These are phyloP conservation scores for Boletales sp. DNA, from an alignment of 768 basidiomycete genomes.

Conservation along the genomic window DNA sequence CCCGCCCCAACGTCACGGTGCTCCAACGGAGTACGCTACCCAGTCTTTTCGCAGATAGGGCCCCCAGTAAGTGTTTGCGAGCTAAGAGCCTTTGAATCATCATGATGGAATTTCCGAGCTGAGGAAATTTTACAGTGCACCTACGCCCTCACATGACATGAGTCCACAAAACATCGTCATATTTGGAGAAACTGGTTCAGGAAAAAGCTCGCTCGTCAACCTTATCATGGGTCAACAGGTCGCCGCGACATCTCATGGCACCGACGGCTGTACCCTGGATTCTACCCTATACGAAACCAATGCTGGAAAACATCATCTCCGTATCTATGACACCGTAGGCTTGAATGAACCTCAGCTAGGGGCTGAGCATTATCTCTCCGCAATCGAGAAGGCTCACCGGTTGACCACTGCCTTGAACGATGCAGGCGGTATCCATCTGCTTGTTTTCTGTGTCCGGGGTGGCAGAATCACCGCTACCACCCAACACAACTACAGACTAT, in stretches of 20 bases:
- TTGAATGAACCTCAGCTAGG: constrained; percentile 26
- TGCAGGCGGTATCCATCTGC: constrained; percentile 34
- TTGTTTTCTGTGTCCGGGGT: constrained; percentile 36
- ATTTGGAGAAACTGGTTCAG: constrained; percentile 32
- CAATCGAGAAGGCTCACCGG: constrained; percentile 27
- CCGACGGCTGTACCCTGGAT: constrained; percentile 36
- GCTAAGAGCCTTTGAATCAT: not conserved
- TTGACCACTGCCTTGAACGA: constrained; percentile 29
- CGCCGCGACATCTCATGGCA: constrained; percentile 31
- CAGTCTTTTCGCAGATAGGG: constrained; percentile 1
- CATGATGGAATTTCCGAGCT: not conserved
- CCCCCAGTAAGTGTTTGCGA: constrained; percentile 6
- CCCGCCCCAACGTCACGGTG: too few species aligned
- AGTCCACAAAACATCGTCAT: constrained; percentile 26
- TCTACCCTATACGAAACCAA: constrained; percentile 21
- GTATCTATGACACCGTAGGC: constrained; percentile 32
- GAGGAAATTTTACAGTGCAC: constrained; percentile 5
- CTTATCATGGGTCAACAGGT: constrained; percentile 31
- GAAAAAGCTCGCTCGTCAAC: constrained; percentile 45
- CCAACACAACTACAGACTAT: constrained; percentile 35
- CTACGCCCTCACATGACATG: constrained; percentile 12
- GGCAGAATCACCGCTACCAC: constrained; percentile 35
- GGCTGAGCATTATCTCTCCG: constrained; percentile 21
- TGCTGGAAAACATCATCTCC: constrained; percentile 14
- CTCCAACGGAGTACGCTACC: not conserved